A percentile compares a stretch with the other conserved stretches of the same genome.
These are phyloP conservation scores for Fusarium sp. DNA, from an alignment of 2,329 filamentous ascomycete species.

Conservation along the genomic window DNA sequence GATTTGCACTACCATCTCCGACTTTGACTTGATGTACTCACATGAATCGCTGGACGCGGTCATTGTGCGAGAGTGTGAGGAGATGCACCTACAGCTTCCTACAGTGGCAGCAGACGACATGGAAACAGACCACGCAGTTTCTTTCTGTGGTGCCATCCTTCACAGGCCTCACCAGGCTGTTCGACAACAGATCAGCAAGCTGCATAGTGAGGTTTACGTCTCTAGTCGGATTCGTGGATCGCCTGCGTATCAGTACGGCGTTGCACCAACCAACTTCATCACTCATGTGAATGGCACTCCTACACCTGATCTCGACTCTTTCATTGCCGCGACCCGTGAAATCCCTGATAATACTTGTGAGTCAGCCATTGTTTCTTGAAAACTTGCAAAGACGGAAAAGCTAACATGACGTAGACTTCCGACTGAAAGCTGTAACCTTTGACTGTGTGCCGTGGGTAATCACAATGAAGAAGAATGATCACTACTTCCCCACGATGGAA, in stretches of 20 bases:
- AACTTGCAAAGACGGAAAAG: background rate
- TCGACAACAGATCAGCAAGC: conserved; percentile 93
- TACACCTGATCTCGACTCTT: conserved; percentile 83
- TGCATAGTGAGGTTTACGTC: conserved; percentile 97
- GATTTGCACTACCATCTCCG: conserved; percentile 90
- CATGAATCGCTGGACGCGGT: conserved; percentile 83
- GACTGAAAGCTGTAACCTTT: conserved; percentile 96
- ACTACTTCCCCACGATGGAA: conserved; percentile 83
- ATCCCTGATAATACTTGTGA: conserved; percentile 94
- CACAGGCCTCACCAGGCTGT: conserved; percentile 96
- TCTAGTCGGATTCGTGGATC: conserved; percentile 85
- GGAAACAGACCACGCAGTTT: conserved; percentile 90
- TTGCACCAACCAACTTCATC: conserved; percentile 97
- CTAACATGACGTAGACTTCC: conserved; percentile 75
- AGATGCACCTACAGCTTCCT: conserved; percentile 78
- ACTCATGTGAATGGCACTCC: conserved; percentile 91
- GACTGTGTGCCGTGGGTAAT: conserved; percentile 99
- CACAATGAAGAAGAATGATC: conserved; percentile 99
- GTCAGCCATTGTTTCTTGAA: conserved; percentile 41
- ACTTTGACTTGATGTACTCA: conserved; percentile 97
- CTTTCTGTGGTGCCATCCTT: conserved; percentile 93
- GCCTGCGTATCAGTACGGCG: conserved; percentile 87
- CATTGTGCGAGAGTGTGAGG: conserved; percentile 84
- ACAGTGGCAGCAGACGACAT: conserved; percentile 90
- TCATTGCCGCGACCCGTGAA: conserved; percentile 81